A percentile compares a stretch with the other conserved stretches of the same genome.
Evolutionary conservation across 164 flowering plant species (phyloP).

Genomic region (Vitis labrusca): DNA sequence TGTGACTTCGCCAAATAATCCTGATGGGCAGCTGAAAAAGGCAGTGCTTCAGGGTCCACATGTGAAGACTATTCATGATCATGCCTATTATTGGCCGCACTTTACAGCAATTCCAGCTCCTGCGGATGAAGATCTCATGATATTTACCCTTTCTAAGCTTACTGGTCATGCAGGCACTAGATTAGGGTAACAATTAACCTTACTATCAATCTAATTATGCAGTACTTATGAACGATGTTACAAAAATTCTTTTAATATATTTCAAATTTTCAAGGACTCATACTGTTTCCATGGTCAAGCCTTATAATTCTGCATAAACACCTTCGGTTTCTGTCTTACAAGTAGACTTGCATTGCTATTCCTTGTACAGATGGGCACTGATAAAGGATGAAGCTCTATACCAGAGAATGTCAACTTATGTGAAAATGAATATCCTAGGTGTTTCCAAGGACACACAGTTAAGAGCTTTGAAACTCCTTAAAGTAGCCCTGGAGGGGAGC

Average conservation of each 20-base stretch:
- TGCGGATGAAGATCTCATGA: conserved; percentile 61
- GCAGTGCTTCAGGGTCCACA: conserved; percentile 40
- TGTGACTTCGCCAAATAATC: conserved; percentile 85
- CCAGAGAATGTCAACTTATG: conserved; percentile 31
- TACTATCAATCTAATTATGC: too few species aligned
- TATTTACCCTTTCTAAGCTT: conserved; percentile 72
- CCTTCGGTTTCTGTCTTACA: neutral
- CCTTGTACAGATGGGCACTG: conserved; percentile 67
- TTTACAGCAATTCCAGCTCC: conserved; percentile 62
- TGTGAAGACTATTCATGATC: conserved; percentile 50
- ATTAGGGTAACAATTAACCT: conserved; percentile 50
- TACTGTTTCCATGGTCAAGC: too few species aligned
- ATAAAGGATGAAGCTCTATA: conserved; percentile 57
- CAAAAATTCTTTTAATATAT: neutral
- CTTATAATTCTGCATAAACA: neutral
- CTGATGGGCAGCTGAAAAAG: conserved; percentile 50
- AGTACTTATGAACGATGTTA: neutral
- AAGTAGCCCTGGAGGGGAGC: conserved; percentile 30
- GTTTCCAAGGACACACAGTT: conserved; percentile 62
- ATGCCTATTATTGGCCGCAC: conserved; percentile 83
- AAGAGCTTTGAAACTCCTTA: conserved; percentile 56
- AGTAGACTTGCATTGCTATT: neutral
- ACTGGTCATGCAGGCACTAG: conserved; percentile 83
- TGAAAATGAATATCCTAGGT: conserved; percentile 30
- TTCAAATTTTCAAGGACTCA: too few species aligned